Percentiles rank a stretch among this genome's conserved stretches.
Evolutionary conservation across 2,329 filamentous ascomycete genomes (phyloP).

Genomic region (Cladosporium austrohemisphaericum): DNA sequence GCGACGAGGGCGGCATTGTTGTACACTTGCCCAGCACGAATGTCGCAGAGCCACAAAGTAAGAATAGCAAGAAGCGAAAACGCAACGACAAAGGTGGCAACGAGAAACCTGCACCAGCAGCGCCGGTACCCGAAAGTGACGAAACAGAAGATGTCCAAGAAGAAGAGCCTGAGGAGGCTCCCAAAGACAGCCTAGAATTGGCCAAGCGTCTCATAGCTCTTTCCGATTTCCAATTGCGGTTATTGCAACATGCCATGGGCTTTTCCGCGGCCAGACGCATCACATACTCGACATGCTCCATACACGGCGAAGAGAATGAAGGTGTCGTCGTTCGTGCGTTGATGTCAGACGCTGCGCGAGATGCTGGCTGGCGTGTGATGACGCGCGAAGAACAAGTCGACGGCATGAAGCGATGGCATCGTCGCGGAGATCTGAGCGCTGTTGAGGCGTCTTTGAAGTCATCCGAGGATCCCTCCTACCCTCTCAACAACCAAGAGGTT

Average conservation of each 20-base stretch:
- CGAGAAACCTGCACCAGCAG: constrained; percentile 13
- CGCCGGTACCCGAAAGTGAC: constrained; percentile 10
- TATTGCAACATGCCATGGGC: constrained; percentile 77
- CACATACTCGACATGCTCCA: constrained; percentile 90
- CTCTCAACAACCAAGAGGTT: constrained; percentile 35
- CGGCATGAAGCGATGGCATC: constrained; percentile 72
- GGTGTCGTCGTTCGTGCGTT: constrained; percentile 72
- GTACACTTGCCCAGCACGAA: constrained; percentile 55
- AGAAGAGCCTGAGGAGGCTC: constrained; percentile 30
- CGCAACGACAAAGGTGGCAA: constrained; percentile 17
- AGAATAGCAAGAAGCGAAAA: constrained; percentile 32
- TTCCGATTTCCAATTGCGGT: constrained; percentile 73
- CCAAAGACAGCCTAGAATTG: constrained; percentile 52
- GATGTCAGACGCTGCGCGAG: constrained; percentile 60
- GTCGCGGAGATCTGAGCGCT: constrained; percentile 43
- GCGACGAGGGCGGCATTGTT: constrained; percentile 67
- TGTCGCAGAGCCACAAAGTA: constrained; percentile 2
- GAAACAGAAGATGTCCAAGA: constrained; percentile 35
- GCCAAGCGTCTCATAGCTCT: constrained; percentile 66
- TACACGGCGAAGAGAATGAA: constrained; percentile 87
- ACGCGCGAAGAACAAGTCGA: constrained; percentile 66
- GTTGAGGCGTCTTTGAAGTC: constrained; percentile 35
- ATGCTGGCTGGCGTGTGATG: constrained; percentile 74
- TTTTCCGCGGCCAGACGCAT: constrained; percentile 74
- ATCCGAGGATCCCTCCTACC: constrained; percentile 1